Percentiles rank a stretch among this genome's conserved stretches.
Evolutionary conservation across 148 eudicot species (phyloP).

Genomic region (Heliamphora exappendiculata): DNA sequence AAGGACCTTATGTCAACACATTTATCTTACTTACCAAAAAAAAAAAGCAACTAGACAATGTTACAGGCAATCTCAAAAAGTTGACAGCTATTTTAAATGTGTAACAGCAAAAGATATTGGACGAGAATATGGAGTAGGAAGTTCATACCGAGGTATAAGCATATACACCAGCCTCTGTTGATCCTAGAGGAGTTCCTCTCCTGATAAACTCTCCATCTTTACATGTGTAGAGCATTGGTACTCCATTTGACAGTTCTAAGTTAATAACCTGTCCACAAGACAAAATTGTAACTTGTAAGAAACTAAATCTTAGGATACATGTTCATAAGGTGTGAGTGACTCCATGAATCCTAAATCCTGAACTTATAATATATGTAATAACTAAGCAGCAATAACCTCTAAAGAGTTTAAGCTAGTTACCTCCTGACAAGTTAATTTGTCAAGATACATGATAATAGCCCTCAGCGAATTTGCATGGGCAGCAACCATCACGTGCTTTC

Average conservation of each 20-base stretch:
- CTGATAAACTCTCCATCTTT: conserved; percentile 35
- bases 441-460: conserved; percentile 55
- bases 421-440: conserved; percentile 42
- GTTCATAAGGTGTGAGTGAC: neutral
- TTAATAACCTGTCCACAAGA: conserved; percentile 31
- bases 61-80: neutral
- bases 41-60: neutral
- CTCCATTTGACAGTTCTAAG: conserved; percentile 49
- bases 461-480: conserved; percentile 63
- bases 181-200: conserved; percentile 48
- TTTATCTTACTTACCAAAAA: neutral
- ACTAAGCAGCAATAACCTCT: neutral
- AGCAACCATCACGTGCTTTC: conserved; percentile 53
- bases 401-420: conserved; percentile 14
- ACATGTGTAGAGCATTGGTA: conserved; percentile 53
- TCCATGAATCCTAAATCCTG: neutral
- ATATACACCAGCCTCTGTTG: conserved; percentile 46
- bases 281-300: neutral
- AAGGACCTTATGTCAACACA: neutral
- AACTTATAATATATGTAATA: neutral
- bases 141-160: conserved; percentile 39
- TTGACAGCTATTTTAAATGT: neutral
- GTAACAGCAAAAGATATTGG: neutral
- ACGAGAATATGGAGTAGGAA: neutral
- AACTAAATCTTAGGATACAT: neutral